A percentile compares a stretch with the other conserved stretches of the same genome.
Evolutionary conservation across 768 basidiomycete genomes (phyloP).

Genomic region (Bullera alba): DNA sequence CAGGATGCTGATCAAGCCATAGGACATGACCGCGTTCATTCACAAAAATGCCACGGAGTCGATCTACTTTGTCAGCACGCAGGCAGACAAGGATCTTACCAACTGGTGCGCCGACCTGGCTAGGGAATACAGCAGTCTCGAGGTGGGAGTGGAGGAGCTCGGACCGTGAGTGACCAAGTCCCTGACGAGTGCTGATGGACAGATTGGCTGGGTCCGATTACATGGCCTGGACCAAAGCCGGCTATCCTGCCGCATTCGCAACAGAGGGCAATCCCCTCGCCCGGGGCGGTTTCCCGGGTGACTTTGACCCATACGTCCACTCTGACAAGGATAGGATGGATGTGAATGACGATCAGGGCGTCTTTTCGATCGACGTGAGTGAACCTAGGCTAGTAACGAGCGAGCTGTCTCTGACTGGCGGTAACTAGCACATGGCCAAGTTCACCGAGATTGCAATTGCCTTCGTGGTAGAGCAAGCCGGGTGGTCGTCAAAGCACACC

Average conservation of each 20-base stretch:
- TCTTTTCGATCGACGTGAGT: slow-evolving; percentile 28
- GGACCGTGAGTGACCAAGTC: slow-evolving; percentile 6
- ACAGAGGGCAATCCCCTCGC: slow-evolving; percentile 16
- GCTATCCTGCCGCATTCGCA: slow-evolving; percentile 25
- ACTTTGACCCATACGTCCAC: slow-evolving; percentile 24
- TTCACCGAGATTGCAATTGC: slow-evolving; percentile 74
- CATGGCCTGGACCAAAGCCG: slow-evolving; percentile 20
- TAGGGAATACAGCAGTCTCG: slow-evolving; percentile 17
- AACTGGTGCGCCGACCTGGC: slow-evolving; percentile 22
- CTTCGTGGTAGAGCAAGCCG: slow-evolving; percentile 58
- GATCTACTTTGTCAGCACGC: slow-evolving; percentile 15
- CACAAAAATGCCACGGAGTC: slow-evolving; percentile 9
- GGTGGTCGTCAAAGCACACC: slow-evolving; percentile 16
- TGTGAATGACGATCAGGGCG: slow-evolving; percentile 17
- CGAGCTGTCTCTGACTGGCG: slow-evolving; percentile 1
- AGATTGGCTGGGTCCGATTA: slow-evolving; percentile 24
- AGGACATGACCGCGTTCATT: slow-evolving; percentile 31
- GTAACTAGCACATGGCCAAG: slow-evolving; percentile 59
- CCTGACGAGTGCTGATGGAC: neutral
- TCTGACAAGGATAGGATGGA: slow-evolving; percentile 22
- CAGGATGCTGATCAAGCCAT: neutral
- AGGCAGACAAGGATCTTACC: slow-evolving; percentile 15
- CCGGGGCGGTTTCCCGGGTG: slow-evolving; percentile 16
- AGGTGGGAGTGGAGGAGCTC: slow-evolving; percentile 8
- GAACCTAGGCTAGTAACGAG: neutral